These are phyloP conservation scores for Podaxis sp. DNA, from an alignment of 768 basidiomycete species.

Conservation along the genomic window DNA sequence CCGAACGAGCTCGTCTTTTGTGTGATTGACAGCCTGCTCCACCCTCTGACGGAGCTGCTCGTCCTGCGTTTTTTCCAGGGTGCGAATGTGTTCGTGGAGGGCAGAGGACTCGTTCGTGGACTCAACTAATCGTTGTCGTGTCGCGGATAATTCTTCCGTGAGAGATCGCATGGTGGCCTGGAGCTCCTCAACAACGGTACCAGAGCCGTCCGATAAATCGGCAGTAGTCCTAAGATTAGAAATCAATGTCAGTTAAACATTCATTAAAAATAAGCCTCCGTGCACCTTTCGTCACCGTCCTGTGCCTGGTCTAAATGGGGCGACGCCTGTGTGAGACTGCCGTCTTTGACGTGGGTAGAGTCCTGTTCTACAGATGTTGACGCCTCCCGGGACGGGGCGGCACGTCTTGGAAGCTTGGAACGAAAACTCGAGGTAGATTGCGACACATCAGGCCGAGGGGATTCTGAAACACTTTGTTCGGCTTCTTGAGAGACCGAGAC, in stretches of 20 bases:
- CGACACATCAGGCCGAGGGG: neutral
- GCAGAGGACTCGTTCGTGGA: constrained; percentile 3
- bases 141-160: neutral
- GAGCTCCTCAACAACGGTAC: neutral
- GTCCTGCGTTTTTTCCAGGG: constrained; percentile 2
- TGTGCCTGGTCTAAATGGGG: neutral
- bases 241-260: no score
- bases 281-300: neutral
- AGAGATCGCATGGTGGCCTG: neutral
- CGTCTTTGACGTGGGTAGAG: neutral
- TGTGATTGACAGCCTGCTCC: constrained; percentile 1
- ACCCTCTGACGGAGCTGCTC: constrained; percentile 7
- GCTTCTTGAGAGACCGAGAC: neutral
- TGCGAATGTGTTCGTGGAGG: constrained; percentile 6
- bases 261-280: no score
- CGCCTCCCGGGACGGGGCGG: neutral
- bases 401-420: constrained; percentile 4
- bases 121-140: neutral
- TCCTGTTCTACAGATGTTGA: neutral
- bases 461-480: neutral
- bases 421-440: neutral
- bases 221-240: neutral
- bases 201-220: neutral
- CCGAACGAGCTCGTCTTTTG: neutral
- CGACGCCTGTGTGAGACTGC: no score